Percentiles rank a stretch among this genome's conserved stretches.
These are phyloP conservation scores for Blastocystis sp. DNA, from an alignment of 352 stramenopile genomes.

Conservation along the genomic window DNA sequence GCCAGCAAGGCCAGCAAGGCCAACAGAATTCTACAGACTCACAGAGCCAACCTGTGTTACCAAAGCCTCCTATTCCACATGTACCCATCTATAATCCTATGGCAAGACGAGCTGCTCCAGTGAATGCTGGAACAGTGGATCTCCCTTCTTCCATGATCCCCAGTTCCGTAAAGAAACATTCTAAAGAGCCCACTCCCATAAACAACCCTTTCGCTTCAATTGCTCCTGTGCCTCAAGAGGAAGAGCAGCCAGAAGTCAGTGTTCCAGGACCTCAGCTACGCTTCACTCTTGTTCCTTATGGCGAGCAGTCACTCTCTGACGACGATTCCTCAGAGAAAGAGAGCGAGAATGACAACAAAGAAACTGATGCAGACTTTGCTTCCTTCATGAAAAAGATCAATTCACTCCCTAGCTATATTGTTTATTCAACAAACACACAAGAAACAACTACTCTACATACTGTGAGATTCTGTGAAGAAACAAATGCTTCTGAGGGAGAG, in stretches of 20 bases:
- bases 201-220: conserved; percentile 9
- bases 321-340: no score
- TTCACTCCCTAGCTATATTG: no score
- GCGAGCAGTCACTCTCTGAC: no score
- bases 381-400: neutral
- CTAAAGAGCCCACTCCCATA: neutral
- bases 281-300: conserved; percentile 46
- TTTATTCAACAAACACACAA: conserved; percentile 1
- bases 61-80: neutral
- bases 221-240: neutral
- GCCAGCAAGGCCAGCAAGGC: no score
- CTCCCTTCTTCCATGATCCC: conserved; percentile 44
- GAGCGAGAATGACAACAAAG: no score
- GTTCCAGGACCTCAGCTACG: conserved; percentile 36
- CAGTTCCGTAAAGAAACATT: neutral
- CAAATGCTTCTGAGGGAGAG: no score
- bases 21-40: no score
- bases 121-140: neutral
- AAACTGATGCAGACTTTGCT: neutral
- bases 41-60: no score
- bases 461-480: no score
- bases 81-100: conserved; percentile 14
- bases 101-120: neutral
- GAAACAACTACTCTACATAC: conserved; percentile 6
- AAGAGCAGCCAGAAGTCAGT: neutral